phyloP scores from a whole-genome alignment of 2,329 filamentous ascomycete species.

The Hypomyces rosellus region DNA sequence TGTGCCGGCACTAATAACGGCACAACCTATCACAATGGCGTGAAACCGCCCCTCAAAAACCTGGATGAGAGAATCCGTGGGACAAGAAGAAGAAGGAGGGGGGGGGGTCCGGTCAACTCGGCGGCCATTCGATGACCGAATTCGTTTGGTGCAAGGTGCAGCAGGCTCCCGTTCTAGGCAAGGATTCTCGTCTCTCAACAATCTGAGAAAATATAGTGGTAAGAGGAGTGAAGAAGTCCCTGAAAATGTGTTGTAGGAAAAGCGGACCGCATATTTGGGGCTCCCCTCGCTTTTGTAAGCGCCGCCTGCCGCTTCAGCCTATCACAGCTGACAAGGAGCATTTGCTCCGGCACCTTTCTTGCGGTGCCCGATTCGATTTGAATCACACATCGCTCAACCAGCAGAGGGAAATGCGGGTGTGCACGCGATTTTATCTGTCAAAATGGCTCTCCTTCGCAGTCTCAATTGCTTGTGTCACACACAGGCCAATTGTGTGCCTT shows the following conservation, averaged over 20 bases:
- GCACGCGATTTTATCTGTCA: slow-evolving; percentile 24
- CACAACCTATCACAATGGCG: no score
- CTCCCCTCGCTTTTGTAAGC: slow-evolving; percentile 22
- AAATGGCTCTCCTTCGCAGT: slow-evolving; percentile 22
- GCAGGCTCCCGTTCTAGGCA: no score
- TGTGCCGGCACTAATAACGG: no score
- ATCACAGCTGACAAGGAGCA: slow-evolving; percentile 26
- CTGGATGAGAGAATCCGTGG: no score
- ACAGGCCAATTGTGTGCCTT: slow-evolving; percentile 7
- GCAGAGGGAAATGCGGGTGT: slow-evolving; percentile 17
- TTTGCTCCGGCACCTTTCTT: slow-evolving; percentile 26
- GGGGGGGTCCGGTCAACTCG: no score
- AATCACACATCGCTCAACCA: slow-evolving; percentile 24
- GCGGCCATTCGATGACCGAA: no score
- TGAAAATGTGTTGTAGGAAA: slow-evolving; percentile 13
- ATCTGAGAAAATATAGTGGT: no score
- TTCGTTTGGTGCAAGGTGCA: no score
- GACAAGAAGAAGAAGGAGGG: no score
- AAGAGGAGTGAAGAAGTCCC: slow-evolving; percentile 1
- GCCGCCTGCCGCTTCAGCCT: slow-evolving; percentile 25
- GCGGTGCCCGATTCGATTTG: slow-evolving; percentile 12
- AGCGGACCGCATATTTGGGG: slow-evolving; percentile 14
- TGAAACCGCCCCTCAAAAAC: no score
- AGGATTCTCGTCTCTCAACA: no score
- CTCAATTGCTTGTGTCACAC: slow-evolving; percentile 7